Base-by-base conservation (phyloP, 192 early-diverging fungal genomes). In the Coemansia aciculifera region DNA sequence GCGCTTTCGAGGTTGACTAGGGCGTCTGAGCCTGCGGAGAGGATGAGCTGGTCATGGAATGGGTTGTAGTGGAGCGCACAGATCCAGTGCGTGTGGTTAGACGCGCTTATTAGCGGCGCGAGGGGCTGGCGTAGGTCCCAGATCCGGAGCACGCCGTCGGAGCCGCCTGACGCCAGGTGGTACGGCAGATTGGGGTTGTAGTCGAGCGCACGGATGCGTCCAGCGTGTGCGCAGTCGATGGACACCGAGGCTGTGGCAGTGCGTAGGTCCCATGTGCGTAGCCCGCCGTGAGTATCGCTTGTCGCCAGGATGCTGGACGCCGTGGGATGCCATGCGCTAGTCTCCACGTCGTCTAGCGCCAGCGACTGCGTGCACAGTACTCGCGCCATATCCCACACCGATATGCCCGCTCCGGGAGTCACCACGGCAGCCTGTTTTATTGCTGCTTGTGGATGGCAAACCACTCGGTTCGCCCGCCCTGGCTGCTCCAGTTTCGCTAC, bases 21-120 rank as follows among this genome's bases (percentile, higher is more conserved):
- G 56, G 90, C 93, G 70, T 98, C 96, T 0, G 91, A 91, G 49
- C 94, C 85, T 0, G 93, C 90, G 0, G 92, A 87, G 32, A 98
- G 83, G 19, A 98, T 74, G 15, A 98, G 77, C 79, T 98, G 96
- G 77, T 98, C 96, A 72, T 98, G 94, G 71, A 89, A 91, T 39
- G 85, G 85, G 80, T 98, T 98, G 77, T 90, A 97, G 8, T 84
- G 85, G 11, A 96, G 89, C 5, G 84, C 82, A 88, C 90, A 93
- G 13, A 96, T 85, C 94, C 95, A 98, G 74, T 96, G 93, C 0
- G 91, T 86, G 65, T 98, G 96, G 67, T 93, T 86, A 19, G 84
- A 78, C 5, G 96, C 75, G 7, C 87, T 86, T 70, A 92, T 85
- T 1, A 96, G 52, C 0, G 91, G 85, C 2, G 70, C 65, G 0